Evolutionary conservation across 2,329 filamentous ascomycete species (phyloP), one percentile per base, ranked within the genome.

Genomic region (Diaporthe sp.): DNA sequence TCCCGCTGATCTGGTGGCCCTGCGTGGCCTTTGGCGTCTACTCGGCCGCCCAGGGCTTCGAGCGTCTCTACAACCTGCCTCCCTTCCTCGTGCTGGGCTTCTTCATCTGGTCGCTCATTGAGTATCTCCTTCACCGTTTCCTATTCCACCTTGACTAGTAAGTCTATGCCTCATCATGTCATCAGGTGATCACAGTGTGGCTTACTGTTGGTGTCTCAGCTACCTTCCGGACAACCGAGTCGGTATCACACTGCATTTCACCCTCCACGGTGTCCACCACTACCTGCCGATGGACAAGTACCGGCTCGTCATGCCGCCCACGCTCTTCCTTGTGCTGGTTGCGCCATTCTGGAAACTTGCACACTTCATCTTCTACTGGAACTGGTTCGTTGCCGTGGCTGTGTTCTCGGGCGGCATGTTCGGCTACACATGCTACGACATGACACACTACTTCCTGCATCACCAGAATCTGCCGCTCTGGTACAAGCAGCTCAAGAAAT

Each of bases 281-380:
- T 99, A 98, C 85, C 90, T 99, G 6, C 97, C 97, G n/a, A 98
- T 99, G 97, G 97, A 99, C 87, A 96, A 93, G 82, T 96, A 98
- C 81, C 93, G 97, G 76, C 92, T 99, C 13, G 97, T 99, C 78
- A 98, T 99, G 97, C 97, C 97, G 1, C 97, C 97, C 0, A 91
- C 95, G 0, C 88, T 99, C 4, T 98, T 99, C 82, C 77, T 96
- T 34, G 89, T 91, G 17, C 92, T 99, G 28, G 96, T 96, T 8
- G 89, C 90, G 0, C 97, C 97, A 0, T 98, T 98, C 87, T 99
- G 95, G 93, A 94, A 95, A 84, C 88, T 99, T 69, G 95, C 97
- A 0, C 96, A 98, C 79, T 79, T 88, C 2, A 82, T 98, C 73
- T 95, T 99, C 84, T 94, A 87, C 83, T 96, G 92, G 86, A 91